A percentile compares a stretch with the other conserved stretches of the same genome.
Conservation (phyloP, 163 green algal genomes). For the Scenedesmus sp. region DNA sequence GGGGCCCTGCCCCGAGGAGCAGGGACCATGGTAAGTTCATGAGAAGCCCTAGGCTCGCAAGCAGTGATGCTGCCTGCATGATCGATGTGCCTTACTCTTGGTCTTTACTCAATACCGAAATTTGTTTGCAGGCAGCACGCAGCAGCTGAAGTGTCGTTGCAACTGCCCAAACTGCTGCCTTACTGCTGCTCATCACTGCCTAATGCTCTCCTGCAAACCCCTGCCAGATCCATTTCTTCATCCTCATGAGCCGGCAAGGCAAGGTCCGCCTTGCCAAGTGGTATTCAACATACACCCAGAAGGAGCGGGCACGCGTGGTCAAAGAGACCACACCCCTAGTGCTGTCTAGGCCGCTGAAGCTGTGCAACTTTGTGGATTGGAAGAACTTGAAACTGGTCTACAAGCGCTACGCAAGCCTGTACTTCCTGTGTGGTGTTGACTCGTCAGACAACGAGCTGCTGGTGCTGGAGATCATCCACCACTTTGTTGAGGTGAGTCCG, state of each 20-base stretch:
- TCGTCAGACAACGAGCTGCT: conserved; percentile 96
- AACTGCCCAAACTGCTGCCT: background rate
- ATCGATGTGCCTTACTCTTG: background rate
- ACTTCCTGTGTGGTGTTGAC: conserved; percentile 95
- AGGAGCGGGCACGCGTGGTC: conserved; percentile 91
- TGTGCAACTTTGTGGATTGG: conserved; percentile 99
- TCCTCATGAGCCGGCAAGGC: conserved; percentile 97
- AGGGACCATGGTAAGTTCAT: background rate
- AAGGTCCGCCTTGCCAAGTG: conserved; percentile 99
- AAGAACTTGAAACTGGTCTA: conserved; percentile 90
- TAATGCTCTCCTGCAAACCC: background rate
- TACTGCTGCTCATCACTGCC: background rate
- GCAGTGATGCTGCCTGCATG: background rate
- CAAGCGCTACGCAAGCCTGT: conserved; percentile 97
- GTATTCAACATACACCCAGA: conserved; percentile 96
- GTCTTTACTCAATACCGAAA: background rate
- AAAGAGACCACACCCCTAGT: conserved; percentile 92
- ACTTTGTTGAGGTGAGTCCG: conserved; percentile 88
- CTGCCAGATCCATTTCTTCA: conserved; percentile 94
- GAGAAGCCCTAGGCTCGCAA: background rate
- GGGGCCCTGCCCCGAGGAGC: background rate
- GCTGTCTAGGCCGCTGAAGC: conserved; percentile 81
- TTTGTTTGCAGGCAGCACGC: background rate
- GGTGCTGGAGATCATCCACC: conserved; percentile 96
- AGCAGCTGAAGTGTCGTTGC: background rate